phyloP scores from a whole-genome alignment of 305 asterid genomes.

The Fraxinus paxiana region DNA sequence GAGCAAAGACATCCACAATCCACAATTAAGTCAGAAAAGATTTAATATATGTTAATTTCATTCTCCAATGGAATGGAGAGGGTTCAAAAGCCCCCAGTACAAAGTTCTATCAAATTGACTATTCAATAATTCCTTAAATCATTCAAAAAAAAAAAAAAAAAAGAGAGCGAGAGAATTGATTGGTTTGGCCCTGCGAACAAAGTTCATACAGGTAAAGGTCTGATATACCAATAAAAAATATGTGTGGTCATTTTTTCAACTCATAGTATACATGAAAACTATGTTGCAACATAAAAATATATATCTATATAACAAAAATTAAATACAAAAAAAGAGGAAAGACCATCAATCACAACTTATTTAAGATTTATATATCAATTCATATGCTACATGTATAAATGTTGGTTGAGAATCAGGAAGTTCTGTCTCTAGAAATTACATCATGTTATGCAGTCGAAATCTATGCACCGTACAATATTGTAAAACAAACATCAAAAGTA shows the following conservation, averaged over 20 bases:
- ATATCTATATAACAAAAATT: not conserved
- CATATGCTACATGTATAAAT: not conserved
- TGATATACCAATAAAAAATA: not conserved
- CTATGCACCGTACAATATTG: not conserved
- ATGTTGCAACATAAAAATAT: not conserved
- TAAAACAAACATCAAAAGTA: not conserved
- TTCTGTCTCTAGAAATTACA: not conserved
- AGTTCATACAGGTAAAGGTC: not conserved
- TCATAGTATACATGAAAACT: not conserved
- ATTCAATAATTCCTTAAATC: not conserved
- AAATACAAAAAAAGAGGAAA: not conserved
- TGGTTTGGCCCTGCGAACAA: not conserved
- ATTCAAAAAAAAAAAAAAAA: not conserved
- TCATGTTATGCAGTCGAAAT: not conserved
- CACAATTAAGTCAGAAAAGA: conserved; percentile 3
- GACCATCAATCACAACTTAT: not conserved
- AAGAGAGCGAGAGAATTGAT: not conserved
- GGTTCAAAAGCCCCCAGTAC: conserved; percentile 5
- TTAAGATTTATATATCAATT: not conserved
- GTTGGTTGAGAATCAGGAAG: not conserved
- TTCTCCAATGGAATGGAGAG: not conserved
- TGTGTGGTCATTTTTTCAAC: not conserved
- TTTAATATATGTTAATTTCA: conserved; percentile 1
- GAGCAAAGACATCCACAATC: not conserved
- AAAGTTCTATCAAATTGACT: not conserved